phyloP scores from a whole-genome alignment of 306 rosid genomes.

The Abrus precatorius region DNA sequence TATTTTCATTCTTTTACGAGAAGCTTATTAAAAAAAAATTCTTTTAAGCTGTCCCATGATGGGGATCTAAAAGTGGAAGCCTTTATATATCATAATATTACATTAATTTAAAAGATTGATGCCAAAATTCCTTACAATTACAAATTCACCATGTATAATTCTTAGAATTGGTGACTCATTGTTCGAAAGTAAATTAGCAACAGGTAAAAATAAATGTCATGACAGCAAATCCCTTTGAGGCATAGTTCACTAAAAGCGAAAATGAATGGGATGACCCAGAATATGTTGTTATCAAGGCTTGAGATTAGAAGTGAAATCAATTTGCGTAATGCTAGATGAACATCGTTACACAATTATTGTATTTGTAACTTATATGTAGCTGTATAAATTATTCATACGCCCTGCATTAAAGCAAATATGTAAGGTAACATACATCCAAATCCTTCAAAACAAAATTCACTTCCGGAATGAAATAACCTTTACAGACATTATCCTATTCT shows the following conservation, averaged over 20 bases:
- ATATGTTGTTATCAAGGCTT: neutral
- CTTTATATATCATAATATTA: no score
- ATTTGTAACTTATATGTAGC: neutral
- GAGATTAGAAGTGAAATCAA: neutral
- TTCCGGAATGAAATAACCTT: constrained; percentile 33
- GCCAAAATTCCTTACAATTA: no score
- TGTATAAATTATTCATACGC: constrained; percentile 15
- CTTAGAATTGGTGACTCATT: neutral
- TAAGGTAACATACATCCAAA: constrained; percentile 34
- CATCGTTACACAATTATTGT: neutral
- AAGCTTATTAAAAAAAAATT: neutral
- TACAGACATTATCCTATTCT: constrained; percentile 35
- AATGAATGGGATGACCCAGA: no score
- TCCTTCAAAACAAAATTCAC: constrained; percentile 37
- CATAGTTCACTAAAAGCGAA: neutral
- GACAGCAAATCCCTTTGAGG: neutral
- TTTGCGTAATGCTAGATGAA: neutral
- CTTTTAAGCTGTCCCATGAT: neutral
- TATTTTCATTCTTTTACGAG: neutral
- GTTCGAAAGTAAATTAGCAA: neutral
- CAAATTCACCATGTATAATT: no score
- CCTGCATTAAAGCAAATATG: constrained; percentile 19
- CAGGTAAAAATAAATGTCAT: neutral
- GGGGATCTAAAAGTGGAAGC: neutral
- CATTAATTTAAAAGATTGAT: no score